Base-by-base conservation (phyloP, 2,329 filamentous ascomycete species). In the Saccharata proteae region DNA sequence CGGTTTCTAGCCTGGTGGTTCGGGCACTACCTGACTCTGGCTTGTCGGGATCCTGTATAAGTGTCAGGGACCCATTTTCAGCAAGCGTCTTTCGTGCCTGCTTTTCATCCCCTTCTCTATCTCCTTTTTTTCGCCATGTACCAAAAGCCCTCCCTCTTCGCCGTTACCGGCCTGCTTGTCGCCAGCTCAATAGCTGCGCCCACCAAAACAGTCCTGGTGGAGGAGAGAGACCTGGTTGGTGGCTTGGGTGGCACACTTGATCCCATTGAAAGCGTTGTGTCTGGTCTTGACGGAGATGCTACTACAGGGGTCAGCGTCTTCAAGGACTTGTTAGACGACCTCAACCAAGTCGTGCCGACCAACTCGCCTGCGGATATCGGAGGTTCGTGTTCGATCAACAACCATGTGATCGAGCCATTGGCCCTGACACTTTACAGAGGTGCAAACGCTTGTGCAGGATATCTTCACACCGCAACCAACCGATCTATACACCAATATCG, bases 311-410 rank as follows among this genome's bases (percentile, higher is more conserved):
- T 23, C 5, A 13, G 12, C 3, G 12, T 31, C 2, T 31, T 31
- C 16, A 9, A 18, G 18, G 29, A 24, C 16, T 24, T 19, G 12
- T 14, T 26, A 11, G 21, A 25, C 11, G 29, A 26, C 9, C 24
- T 29, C n/a, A 14, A 16, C 11, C 17, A 16, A 4, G 21, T 19
- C 12, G 27, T 20, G 5, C 27, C 27, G 5, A 29, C 27, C 6
- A 29, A 29, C 27, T 29, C 27, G n/a, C 16, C 27, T 5, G 27
- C 27, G 10, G 27, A 29, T 10, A 20, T 29, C 12, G 27, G 16
- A 9, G 27, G 27, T 29, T 14, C 11, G 27, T 4, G 7, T 11
- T 4, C 15, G 13, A 9, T 12, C 3, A 8, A 15, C n/a, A 13
- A 10, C 6, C 14, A 13, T 3, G n/a, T 12, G 16, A 20, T 14